Conservation (phyloP, 371 early-diverging fungal species). For the Haplosporangium sp. region DNA sequence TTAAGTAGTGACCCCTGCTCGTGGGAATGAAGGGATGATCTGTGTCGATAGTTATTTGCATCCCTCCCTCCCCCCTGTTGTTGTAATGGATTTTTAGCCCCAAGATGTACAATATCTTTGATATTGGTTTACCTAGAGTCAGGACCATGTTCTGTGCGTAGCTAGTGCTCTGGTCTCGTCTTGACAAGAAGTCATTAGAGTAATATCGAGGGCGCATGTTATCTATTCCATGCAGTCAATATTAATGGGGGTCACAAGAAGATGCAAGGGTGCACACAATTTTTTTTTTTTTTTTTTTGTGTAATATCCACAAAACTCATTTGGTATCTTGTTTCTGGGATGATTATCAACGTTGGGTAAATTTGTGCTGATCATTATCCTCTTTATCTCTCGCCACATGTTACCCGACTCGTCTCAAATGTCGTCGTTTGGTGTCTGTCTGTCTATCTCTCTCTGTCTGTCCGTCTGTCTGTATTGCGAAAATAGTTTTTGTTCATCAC, state of each 20-base stretch:
- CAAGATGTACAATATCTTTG: neutral
- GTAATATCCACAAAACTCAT: neutral
- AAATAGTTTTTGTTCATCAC: slow-evolving; percentile 89
- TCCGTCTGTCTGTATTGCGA: neutral
- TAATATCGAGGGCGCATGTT: neutral
- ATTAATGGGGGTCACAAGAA: slow-evolving; percentile 3
- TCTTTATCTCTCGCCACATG: slow-evolving; percentile 10
- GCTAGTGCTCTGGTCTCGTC: neutral
- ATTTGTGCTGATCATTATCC: slow-evolving; percentile 30
- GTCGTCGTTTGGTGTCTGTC: slow-evolving; percentile 8
- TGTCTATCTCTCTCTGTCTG: no score
- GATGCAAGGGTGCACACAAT: neutral
- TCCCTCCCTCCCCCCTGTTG: neutral
- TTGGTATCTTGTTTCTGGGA: neutral
- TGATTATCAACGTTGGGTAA: slow-evolving; percentile 20
- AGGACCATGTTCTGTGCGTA: neutral
- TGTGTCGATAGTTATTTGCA: neutral
- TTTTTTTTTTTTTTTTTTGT: neutral
- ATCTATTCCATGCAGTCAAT: neutral
- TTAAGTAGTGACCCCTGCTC: slow-evolving; percentile 18
- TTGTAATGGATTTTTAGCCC: neutral
- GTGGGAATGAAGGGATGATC: slow-evolving; percentile 23
- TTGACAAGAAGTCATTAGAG: neutral
- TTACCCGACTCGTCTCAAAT: slow-evolving; percentile 2
- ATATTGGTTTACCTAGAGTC: neutral